phyloP scores from a whole-genome alignment of 306 rosid genomes.

The Prunus fruticosa region DNA sequence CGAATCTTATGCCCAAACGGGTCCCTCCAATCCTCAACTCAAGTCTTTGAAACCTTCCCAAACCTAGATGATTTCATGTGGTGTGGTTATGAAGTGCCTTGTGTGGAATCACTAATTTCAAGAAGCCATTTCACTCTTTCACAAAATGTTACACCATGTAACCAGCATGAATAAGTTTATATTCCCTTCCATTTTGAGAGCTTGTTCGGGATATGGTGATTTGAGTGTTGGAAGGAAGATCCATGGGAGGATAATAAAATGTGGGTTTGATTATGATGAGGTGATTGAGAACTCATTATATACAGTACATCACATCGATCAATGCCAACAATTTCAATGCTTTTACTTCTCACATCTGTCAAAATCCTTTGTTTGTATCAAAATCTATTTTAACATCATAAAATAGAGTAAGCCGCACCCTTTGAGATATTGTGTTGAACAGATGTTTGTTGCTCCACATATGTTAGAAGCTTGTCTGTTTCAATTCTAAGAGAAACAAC shows the following conservation, averaged over 20 bases:
- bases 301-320: too few species aligned
- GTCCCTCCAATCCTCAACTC: constrained; percentile 55
- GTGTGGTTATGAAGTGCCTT: constrained; percentile 64
- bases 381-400: too few species aligned
- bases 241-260: constrained; percentile 71
- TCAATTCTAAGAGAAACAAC: too few species aligned
- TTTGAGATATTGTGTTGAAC: too few species aligned
- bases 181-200: constrained; percentile 71
- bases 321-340: too few species aligned
- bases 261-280: constrained; percentile 51
- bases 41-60: constrained; percentile 49
- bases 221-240: constrained; percentile 44
- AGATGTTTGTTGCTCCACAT: too few species aligned
- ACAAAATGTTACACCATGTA: constrained; percentile 23
- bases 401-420: too few species aligned
- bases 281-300: constrained; percentile 59
- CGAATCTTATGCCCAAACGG: constrained; percentile 75
- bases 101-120: constrained; percentile 47
- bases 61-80: constrained; percentile 86
- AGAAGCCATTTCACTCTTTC: constrained; percentile 41
- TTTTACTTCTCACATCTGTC: too few species aligned
- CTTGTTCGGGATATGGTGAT: constrained; percentile 54
- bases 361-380: too few species aligned
- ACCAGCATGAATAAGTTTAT: constrained; percentile 36
- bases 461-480: too few species aligned